Base-by-base conservation (phyloP, 306 rosid species). In the Gleditsia sinensis region DNA sequence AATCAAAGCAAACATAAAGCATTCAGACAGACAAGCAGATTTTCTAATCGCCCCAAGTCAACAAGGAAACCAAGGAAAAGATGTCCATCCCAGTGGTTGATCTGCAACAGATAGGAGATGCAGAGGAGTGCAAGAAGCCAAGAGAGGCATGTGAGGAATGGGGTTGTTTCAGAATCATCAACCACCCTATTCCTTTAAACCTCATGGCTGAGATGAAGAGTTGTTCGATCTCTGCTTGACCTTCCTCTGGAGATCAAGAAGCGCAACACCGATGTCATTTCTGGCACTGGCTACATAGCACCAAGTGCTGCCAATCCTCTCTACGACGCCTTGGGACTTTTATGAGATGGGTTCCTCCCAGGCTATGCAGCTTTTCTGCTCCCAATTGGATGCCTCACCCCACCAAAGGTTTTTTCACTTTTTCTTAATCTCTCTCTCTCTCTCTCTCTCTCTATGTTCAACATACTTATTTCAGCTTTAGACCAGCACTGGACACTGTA, bases 131-230 rank as follows among this genome's bases (percentile, higher is more conserved):
- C 45, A 40, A 59, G 46, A 90, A 81, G 14, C 77, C 88, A 45
- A 84, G 86, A 76, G 87, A 86, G 28, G 89, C 88, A 33, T 82
- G 91, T 19, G 96, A 86, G 57, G 77, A 51, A 54, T 86, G 81
- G 89, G 91, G 91, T 21, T 88, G 88, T 55, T 90, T 90, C 57
- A 84, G 91, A 66, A 49, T 88, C 14, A 62, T 82, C 16, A 90
- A 88, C 66, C 96, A 88, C 69, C 43, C 45, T 6, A 43, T 88
- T 37, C 65, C 91, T 3, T 14, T 12, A 42, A 28, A 72, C 24
- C 78, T 90, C 0, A 88, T 86, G 96, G 56, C 17, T 0, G 82
- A 88, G 65, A 88, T 88, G 96, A 90, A 83, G 66, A 7, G 86
- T 78, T 48, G 71, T 82, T 20, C 58, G 62, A 54, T 67, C 72